Percentiles rank a stretch among this genome's conserved stretches.
phyloP scores from a whole-genome alignment of 805 yeast genomes.

The Brettanomyces nanus region DNA sequence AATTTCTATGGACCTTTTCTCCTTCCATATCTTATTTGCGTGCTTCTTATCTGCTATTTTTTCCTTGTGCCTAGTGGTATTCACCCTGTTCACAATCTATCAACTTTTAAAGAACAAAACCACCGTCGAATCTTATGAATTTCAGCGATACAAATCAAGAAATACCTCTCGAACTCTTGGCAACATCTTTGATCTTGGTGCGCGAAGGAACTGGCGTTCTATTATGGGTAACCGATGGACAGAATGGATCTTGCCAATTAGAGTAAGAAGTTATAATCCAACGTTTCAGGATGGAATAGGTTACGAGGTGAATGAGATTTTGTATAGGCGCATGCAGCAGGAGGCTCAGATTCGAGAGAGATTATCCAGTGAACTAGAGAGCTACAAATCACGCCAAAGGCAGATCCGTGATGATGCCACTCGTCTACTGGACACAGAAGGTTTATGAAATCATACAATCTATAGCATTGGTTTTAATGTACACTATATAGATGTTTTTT shows the following conservation, averaged over 20 bases:
- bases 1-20: slow-evolving; percentile 29
- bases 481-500: too few relatives aligned
- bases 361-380: slow-evolving; percentile 33
- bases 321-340: slow-evolving; percentile 31
- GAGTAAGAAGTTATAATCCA: slow-evolving; percentile 7
- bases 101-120: slow-evolving; percentile 60
- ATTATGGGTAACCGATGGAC: slow-evolving; percentile 64
- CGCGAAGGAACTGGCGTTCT: slow-evolving; percentile 47
- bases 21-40: slow-evolving; percentile 53
- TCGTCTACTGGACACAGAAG: neutral
- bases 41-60: slow-evolving; percentile 46
- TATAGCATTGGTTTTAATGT: too few relatives aligned
- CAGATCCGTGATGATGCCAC: slow-evolving; percentile 3
- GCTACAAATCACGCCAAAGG: slow-evolving; percentile 16
- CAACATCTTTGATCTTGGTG: slow-evolving; percentile 74
- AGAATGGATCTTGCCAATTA: slow-evolving; percentile 67
- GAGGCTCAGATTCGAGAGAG: slow-evolving; percentile 39
- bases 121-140: slow-evolving; percentile 70
- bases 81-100: slow-evolving; percentile 50
- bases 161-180: slow-evolving; percentile 37
- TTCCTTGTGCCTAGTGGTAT: slow-evolving; percentile 46
- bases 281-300: slow-evolving; percentile 38
- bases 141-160: slow-evolving; percentile 37
- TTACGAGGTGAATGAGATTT: slow-evolving; percentile 37
- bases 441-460: too few relatives aligned